Conservation (phyloP, 2,329 filamentous ascomycete species). For the Magnaporthiopsis poae region DNA sequence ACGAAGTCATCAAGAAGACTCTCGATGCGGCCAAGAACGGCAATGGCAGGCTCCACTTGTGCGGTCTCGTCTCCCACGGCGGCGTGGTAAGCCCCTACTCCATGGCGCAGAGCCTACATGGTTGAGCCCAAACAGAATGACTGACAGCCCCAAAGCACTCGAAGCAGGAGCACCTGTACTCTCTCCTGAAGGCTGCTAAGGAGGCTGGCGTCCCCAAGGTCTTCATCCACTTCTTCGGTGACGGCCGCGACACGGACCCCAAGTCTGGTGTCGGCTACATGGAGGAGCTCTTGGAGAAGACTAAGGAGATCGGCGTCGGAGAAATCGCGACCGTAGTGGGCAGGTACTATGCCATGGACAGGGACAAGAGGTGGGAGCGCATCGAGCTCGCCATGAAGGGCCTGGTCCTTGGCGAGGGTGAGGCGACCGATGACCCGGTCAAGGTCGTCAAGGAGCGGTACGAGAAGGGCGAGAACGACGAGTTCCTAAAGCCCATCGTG, state of each 20-base stretch:
- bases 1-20: conserved; percentile 65
- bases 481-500: conserved; percentile 97
- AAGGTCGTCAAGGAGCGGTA: conserved; percentile 82
- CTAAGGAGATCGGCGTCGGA: conserved; percentile 74
- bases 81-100: conserved; percentile 53
- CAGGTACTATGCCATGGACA: conserved; percentile 98
- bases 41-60: conserved; percentile 85
- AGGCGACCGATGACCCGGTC: conserved; percentile 74
- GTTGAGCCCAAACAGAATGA: background rate
- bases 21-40: conserved; percentile 74
- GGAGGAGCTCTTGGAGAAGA: conserved; percentile 70
- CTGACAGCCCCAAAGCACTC: conserved; percentile 52
- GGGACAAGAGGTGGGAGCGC: conserved; percentile 97
- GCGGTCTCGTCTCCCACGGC: conserved; percentile 86
- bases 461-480: conserved; percentile 78
- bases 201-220: conserved; percentile 77
- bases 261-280: conserved; percentile 85
- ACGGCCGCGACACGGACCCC: conserved; percentile 94
- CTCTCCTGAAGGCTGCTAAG: conserved; percentile 82
- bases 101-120: background rate
- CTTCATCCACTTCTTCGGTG: conserved; percentile 97
- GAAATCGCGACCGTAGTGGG: conserved; percentile 89
- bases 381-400: conserved; percentile 84
- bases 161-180: conserved; percentile 87
- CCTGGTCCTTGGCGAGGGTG: conserved; percentile 74